phyloP scores from a whole-genome alignment of 108 stramenopile genomes.

The Cyclotella cryptica region DNA sequence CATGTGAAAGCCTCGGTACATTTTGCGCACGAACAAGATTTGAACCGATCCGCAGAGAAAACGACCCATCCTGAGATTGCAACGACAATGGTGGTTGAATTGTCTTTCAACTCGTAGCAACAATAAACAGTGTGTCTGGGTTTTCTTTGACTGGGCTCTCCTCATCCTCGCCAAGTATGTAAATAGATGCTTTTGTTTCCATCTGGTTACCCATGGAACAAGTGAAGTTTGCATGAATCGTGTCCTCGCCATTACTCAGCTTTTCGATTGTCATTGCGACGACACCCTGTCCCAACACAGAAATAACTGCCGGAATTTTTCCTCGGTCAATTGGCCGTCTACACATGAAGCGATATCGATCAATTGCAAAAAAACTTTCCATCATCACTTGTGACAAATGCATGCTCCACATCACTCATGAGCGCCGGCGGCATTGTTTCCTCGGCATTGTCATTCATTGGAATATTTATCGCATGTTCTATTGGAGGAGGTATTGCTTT shows the following conservation, averaged over 20 bases:
- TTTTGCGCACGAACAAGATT: constrained; percentile 27
- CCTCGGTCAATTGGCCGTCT: background rate
- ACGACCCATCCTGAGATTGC: constrained; percentile 35
- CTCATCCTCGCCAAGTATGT: constrained; percentile 22
- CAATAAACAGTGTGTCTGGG: constrained; percentile 40
- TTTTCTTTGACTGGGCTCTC: constrained; percentile 17
- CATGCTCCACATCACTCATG: constrained; percentile 53
- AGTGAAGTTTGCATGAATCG: constrained; percentile 33
- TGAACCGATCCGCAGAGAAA: constrained; percentile 41
- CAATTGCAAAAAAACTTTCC: constrained; percentile 44
- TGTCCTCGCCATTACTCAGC: constrained; percentile 31
- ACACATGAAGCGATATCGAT: constrained; percentile 35
- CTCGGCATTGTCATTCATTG: background rate
- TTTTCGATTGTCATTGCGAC: constrained; percentile 39
- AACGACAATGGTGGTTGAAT: constrained; percentile 45
- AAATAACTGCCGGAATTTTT: constrained; percentile 17
- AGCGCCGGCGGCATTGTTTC: constrained; percentile 33
- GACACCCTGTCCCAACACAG: constrained; percentile 36
- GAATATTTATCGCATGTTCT: constrained; percentile 22
- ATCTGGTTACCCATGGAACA: constrained; percentile 37
- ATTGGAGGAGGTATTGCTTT: constrained; percentile 30
- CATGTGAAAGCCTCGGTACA: constrained; percentile 2
- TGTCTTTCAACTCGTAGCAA: constrained; percentile 42
- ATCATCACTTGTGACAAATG: constrained; percentile 37
- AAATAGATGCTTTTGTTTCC: constrained; percentile 30